Evolutionary conservation across 352 stramenopile species (phyloP).

Genomic region (Pythium inflatum): DNA sequence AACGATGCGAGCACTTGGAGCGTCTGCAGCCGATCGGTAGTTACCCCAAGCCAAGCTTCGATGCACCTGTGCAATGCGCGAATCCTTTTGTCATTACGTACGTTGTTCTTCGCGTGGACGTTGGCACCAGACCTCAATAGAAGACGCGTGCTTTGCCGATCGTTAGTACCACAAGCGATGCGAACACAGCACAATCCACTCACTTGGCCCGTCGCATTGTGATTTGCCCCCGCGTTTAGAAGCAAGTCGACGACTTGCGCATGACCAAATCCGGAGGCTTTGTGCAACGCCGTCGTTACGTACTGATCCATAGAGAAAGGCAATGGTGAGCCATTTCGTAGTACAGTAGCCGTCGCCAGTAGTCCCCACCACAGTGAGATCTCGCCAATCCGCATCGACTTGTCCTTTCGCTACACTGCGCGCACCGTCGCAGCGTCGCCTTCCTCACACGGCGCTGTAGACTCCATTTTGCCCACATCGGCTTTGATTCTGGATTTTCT

Average conservation of each 20-base stretch:
- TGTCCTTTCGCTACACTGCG: background rate
- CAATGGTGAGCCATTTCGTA: background rate
- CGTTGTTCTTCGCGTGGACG: background rate
- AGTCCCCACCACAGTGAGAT: background rate
- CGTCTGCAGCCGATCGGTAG: background rate
- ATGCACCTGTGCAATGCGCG: background rate
- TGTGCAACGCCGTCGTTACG: background rate
- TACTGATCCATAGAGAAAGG: background rate
- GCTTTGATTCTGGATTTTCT: too few species aligned
- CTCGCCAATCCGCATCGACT: background rate
- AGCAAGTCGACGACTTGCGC: too few species aligned
- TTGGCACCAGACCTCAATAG: too few species aligned
- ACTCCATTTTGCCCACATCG: too few species aligned
- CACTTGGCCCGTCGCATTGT: too few species aligned
- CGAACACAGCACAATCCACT: too few species aligned
- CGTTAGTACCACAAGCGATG: too few species aligned
- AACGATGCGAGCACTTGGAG: constrained; percentile 5
- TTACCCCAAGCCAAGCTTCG: too few species aligned
- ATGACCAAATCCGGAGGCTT: background rate
- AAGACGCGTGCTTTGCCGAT: too few species aligned
- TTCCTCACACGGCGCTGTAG: too few species aligned
- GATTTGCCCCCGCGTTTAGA: too few species aligned
- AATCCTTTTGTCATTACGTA: constrained; percentile 1
- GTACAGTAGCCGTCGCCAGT: too few species aligned
- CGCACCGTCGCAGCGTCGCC: background rate